phyloP scores from a whole-genome alignment of 2,329 filamentous ascomycete genomes.

The Colletotrichum chrysophilum region DNA sequence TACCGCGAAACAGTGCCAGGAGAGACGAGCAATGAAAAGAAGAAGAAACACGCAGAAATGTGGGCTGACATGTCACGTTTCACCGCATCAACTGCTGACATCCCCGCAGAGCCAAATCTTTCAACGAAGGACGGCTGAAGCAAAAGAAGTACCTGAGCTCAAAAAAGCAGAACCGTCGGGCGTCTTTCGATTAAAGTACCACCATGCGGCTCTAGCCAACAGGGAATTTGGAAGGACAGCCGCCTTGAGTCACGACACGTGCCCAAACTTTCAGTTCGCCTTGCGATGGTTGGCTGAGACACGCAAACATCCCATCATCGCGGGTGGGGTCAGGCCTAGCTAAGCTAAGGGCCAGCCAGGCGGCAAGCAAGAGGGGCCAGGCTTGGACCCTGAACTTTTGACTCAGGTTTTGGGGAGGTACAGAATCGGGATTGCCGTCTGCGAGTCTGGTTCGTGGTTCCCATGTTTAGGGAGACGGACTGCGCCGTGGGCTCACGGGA shows the following conservation, averaged over 20 bases:
- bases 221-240: neutral
- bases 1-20: slow-evolving; percentile 52
- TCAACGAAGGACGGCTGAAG: slow-evolving; percentile 48
- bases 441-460: neutral
- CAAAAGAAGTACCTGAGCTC: slow-evolving; percentile 53
- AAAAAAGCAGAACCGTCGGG: slow-evolving; percentile 48
- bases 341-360: neutral
- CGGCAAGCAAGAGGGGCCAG: neutral
- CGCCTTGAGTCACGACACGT: neutral
- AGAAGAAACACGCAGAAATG: slow-evolving; percentile 54
- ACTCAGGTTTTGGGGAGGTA: neutral
- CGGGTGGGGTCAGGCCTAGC: neutral
- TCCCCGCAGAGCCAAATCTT: slow-evolving; percentile 47
- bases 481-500: neutral
- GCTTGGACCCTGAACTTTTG: slow-evolving; percentile 7
- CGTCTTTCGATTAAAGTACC: neutral
- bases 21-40: slow-evolving; percentile 50
- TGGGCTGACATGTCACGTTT: slow-evolving; percentile 34
- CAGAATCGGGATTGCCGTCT: neutral
- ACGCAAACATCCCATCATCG: neutral
- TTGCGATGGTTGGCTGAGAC: neutral
- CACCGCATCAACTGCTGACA: neutral
- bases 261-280: neutral
- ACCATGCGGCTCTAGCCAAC: neutral
- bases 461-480: neutral